Evolutionary conservation across 1,284 basidiomycete genomes (phyloP).

Genomic region (Boletus subluridellus): DNA sequence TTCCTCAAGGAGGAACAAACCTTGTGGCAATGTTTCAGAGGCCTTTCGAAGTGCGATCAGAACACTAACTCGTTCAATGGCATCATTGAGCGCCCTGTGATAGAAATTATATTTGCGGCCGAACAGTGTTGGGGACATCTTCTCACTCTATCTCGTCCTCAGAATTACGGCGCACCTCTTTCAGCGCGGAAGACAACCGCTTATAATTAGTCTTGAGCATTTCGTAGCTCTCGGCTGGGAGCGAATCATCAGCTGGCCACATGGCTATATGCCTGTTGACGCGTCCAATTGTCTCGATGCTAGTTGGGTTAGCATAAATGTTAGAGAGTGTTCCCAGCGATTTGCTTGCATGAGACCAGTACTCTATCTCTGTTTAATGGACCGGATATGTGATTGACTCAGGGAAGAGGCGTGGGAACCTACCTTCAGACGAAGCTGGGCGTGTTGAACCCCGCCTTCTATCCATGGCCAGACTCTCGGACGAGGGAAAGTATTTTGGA

Average conservation of each 20-base stretch:
- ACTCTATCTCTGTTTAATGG: slow-evolving; percentile 54
- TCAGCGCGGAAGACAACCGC: slow-evolving; percentile 57
- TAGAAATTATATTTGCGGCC: slow-evolving; percentile 13
- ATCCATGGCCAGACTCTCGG: slow-evolving; percentile 23
- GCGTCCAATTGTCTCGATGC: slow-evolving; percentile 58
- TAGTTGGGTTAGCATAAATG: slow-evolving; percentile 49
- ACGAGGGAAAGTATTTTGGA: neutral
- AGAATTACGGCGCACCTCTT: slow-evolving; percentile 56
- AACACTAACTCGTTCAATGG: slow-evolving; percentile 63
- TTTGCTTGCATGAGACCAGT: slow-evolving; percentile 62
- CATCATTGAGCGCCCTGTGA: slow-evolving; percentile 62
- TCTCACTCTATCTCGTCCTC: slow-evolving; percentile 64
- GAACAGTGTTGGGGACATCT: slow-evolving; percentile 4
- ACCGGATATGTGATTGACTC: slow-evolving; percentile 7
- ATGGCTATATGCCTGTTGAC: slow-evolving; percentile 66
- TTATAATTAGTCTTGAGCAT: slow-evolving; percentile 59
- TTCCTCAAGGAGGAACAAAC: slow-evolving; percentile 34
- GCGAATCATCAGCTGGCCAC: slow-evolving; percentile 67
- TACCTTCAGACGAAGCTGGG: slow-evolving; percentile 36
- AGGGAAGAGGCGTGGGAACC: slow-evolving; percentile 28
- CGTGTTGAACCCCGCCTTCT: slow-evolving; percentile 32
- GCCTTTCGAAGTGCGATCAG: slow-evolving; percentile 70
- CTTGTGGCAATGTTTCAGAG: slow-evolving; percentile 56
- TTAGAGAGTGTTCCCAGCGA: slow-evolving; percentile 54
- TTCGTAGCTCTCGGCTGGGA: slow-evolving; percentile 64